These are phyloP conservation scores for Trichoderma aggressivum DNA, from an alignment of 2,329 filamentous ascomycete species.

Conservation along the genomic window DNA sequence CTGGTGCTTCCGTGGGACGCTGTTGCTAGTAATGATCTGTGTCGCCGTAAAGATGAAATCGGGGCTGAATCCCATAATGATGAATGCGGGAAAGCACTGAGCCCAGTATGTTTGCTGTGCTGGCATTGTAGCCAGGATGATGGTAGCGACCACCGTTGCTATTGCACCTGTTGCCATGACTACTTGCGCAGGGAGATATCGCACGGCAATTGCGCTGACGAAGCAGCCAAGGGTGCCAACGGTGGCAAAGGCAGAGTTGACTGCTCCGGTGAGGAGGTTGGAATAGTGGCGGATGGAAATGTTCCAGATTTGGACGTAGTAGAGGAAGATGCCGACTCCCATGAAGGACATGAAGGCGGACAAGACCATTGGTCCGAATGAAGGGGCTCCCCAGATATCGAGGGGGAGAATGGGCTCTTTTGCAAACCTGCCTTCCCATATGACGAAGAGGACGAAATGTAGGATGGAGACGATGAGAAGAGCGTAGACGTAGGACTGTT, in stretches of 20 bases:
- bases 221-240: constrained; percentile 37
- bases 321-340: constrained; percentile 45
- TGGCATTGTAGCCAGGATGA: constrained; percentile 40
- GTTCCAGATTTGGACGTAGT: constrained; percentile 47
- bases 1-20: constrained; percentile 45
- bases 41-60: constrained; percentile 48
- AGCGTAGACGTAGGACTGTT: constrained; percentile 39
- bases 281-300: constrained; percentile 40
- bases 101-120: constrained; percentile 40
- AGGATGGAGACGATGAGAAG: constrained; percentile 36
- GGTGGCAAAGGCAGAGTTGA: constrained; percentile 41
- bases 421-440: constrained; percentile 42
- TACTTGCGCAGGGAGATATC: constrained; percentile 44
- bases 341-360: constrained; percentile 46
- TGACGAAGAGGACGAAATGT: constrained; percentile 31
- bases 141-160: constrained; percentile 22
- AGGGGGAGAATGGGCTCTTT: constrained; percentile 45
- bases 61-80: constrained; percentile 38
- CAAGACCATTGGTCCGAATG: constrained; percentile 41
- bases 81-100: constrained; percentile 40
- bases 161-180: constrained; percentile 44
- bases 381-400: constrained; percentile 18
- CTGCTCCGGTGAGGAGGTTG: constrained; percentile 37
- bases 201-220: constrained; percentile 43
- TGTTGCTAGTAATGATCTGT: constrained; percentile 53